Base-by-base conservation (phyloP, 345 rosid species). In the Linum usitatissimum region DNA sequence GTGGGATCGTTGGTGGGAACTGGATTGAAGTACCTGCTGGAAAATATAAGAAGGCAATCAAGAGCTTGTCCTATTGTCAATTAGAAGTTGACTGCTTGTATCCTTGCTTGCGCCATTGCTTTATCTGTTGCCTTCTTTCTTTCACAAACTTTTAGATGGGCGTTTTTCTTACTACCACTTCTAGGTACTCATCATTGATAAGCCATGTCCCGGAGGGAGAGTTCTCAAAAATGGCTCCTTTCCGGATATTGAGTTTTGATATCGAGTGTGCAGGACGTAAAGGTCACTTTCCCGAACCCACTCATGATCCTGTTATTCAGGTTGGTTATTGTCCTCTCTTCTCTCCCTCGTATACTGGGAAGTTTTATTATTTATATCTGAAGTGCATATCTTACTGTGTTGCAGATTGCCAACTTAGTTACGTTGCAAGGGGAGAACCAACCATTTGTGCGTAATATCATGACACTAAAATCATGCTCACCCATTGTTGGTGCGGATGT, bases 211-310 rank as follows among this genome's bases (percentile, higher is more conserved):
- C 92, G 1, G 97, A 93, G 79, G 97, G 99, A 12, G 97, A 84
- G 62, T 90, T 78, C 77, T 93, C 96, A 38, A 93, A 90, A 79
- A 90, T 93, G 97, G 99, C 99, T 73, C 99, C 99, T 19, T 90
- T 93, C 73, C 96, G 99, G 60, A 76, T 93, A 64, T 79, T 93
- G 72, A 93, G 97, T 83, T 93, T 93, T 75, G 99, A 93, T 67
- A 93, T 93, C 53, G 97, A 93, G 81, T 93, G 97, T 76, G 97
- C 99, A 45, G 99, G 99, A 55, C 97, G 92, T 64, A 93, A 90
- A 81, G 99, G 99, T 64, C 97, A 93, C 75, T 93, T 93, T 82
- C 99, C 99, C 2, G 99, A 93, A 88, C 87, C 99, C 69, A 76
- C 76, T 63, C 99, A 93, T 62, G 99, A 93, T 79, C 97, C 97